Evolutionary conservation across 208 protist species (phyloP).

Genomic region (Leishmania braziliensis): DNA sequence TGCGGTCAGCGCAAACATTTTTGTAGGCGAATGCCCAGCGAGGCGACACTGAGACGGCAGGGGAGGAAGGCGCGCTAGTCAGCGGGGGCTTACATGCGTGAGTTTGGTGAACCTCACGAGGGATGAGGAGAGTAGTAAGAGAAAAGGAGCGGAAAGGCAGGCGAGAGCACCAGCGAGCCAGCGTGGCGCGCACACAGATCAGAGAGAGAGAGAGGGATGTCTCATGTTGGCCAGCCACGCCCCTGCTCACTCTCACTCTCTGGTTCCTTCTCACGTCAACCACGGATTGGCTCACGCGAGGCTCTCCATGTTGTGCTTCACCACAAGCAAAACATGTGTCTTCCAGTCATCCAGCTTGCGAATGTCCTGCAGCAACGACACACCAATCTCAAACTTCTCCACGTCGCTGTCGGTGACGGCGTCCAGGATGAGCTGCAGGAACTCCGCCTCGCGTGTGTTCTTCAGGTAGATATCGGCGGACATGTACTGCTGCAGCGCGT

Average conservation of each 20-base stretch:
- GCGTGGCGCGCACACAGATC: background rate
- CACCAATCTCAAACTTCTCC: slow-evolving; percentile 78
- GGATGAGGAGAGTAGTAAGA: background rate
- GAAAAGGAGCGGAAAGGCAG: background rate
- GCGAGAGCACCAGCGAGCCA: background rate
- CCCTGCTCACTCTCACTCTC: background rate
- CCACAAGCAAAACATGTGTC: slow-evolving; percentile 79
- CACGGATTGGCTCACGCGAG: slow-evolving; percentile 40
- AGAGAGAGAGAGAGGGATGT: background rate
- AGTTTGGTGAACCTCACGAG: background rate
- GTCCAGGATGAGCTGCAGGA: slow-evolving; percentile 68
- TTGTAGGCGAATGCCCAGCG: background rate
- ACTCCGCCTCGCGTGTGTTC: slow-evolving; percentile 82
- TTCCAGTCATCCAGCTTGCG: slow-evolving; percentile 87
- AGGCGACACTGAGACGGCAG: background rate
- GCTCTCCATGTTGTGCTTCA: slow-evolving; percentile 87
- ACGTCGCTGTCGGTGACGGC: slow-evolving; percentile 68
- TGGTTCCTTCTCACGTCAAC: background rate
- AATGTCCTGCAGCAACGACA: slow-evolving; percentile 76
- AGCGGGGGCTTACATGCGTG: background rate
- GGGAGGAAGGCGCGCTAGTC: no score
- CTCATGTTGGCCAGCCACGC: background rate
- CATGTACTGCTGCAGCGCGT: slow-evolving; percentile 76
- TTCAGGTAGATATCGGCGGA: slow-evolving; percentile 67
- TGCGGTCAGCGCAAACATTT: background rate